These are phyloP conservation scores for Cutaneotrichosporon sp. DNA, from an alignment of 1,284 basidiomycete species.

Conservation along the genomic window DNA sequence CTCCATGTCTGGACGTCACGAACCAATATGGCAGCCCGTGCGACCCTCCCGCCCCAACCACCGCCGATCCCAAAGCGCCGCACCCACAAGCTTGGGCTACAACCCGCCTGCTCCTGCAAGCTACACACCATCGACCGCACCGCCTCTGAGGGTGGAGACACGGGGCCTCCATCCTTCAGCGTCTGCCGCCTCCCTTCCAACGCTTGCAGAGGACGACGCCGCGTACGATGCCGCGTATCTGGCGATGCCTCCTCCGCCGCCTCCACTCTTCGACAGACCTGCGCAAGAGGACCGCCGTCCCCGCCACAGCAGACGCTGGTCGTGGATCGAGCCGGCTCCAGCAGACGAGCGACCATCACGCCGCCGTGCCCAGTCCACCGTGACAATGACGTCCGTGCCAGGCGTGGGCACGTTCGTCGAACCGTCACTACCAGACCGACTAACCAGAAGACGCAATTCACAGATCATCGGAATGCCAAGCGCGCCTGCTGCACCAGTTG, in stretches of 20 bases:
- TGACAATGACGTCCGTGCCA: constrained; percentile 1
- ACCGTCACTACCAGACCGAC: constrained; percentile 1
- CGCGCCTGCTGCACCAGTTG: too few species aligned
- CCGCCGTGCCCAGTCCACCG: constrained; percentile 7
- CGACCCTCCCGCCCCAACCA: not conserved
- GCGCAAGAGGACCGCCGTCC: not conserved
- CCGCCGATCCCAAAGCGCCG: constrained; percentile 3
- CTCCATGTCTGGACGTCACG: not conserved
- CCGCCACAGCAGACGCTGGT: not conserved
- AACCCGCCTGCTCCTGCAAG: not conserved
- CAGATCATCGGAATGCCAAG: not conserved
- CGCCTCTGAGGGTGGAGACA: not conserved
- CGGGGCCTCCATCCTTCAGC: not conserved
- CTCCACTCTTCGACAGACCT: too few species aligned
- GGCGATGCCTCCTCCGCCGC: not conserved
- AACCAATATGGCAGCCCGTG: not conserved
- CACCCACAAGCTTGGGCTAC: not conserved
- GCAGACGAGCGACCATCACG: not conserved
- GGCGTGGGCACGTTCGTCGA: constrained; percentile 2
- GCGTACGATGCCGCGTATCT: not conserved
- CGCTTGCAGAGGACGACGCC: constrained; percentile 7
- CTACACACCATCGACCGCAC: not conserved
- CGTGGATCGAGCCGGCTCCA: not conserved
- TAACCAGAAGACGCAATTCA: not conserved
- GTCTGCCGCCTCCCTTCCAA: constrained; percentile 3